Conservation (phyloP, 257 asterid genomes). For the Nicotiana attenuata region DNA sequence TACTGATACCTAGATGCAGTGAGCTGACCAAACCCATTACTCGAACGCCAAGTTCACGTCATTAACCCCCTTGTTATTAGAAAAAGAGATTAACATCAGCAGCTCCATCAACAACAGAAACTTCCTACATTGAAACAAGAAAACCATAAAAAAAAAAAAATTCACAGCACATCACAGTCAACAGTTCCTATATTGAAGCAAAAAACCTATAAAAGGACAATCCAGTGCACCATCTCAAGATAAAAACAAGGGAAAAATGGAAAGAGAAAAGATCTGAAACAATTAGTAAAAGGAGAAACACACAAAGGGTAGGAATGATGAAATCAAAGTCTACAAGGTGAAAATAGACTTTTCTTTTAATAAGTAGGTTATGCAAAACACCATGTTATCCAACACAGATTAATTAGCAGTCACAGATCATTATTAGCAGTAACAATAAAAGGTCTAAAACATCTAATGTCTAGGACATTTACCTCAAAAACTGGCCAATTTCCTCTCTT, state of each 20-base stretch:
- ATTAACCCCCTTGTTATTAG: constrained; percentile 13
- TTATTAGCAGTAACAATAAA: neutral
- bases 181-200: neutral
- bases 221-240: constrained; percentile 4
- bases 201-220: neutral
- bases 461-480: constrained; percentile 17
- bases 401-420: neutral
- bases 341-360: neutral
- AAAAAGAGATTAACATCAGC: constrained; percentile 29
- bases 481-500: constrained; percentile 12
- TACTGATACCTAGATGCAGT: constrained; percentile 11
- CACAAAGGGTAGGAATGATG: neutral
- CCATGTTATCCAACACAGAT: neutral
- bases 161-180: neutral
- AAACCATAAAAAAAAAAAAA: constrained; percentile 6
- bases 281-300: constrained; percentile 7
- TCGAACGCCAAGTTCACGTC: constrained; percentile 3
- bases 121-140: constrained; percentile 10
- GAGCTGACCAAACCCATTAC: constrained; percentile 19
- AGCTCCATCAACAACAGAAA: constrained; percentile 35
- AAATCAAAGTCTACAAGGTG: constrained; percentile 5
- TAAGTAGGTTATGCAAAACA: neutral
- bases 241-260: neutral
- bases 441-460: constrained; percentile 13
- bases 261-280: constrained; percentile 8